Evolutionary conservation across 176 grass and related monocot genomes (phyloP), one percentile per base, ranked within the genome.

Genomic region (Lolium rigidum): DNA sequence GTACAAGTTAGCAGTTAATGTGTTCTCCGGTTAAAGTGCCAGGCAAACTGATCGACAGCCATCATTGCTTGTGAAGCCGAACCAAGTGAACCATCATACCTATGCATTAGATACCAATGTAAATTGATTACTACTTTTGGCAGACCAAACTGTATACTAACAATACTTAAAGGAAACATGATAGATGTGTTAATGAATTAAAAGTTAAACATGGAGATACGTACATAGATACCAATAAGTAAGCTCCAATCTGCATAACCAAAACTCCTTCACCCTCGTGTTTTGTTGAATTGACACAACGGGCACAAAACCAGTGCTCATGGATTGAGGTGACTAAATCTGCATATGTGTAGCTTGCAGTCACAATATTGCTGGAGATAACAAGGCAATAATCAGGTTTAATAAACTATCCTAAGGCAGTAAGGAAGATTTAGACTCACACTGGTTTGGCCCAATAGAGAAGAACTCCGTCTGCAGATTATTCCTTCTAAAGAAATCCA

Each of bases 321-420:
- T 95, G 86, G 84, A 94, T 95, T 44, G 96, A 98, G 58, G 91
- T 95, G 60, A 94, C 93, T 82, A 94, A 62, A 92, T 98, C 93
- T 98, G 82, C 35, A 83, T 67, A 80, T 57, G 10, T 18, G 75
- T 4, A 88, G 74, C 4, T 81, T 78, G 49, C n/a, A 51, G 58
- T 81, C 37, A 91, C 39, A 77, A 61, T 35, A 77, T 59, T 68
- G 17, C 7, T 65, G 80, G 16, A 84, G 17, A 54, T 60, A 77
- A 25, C n/a, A 73, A 77, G 63, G 55, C n/a, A 31, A 88, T 26
- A 51, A 35, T 17, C 43, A n/a, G 79, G 15, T 44, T 63, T 18
- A 26, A n/a, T 18, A 26, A n/a, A 69, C 2, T 6, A 70, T 35
- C 46, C 22, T n/a, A 69, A 70, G 25, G 54, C 7, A 67, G 47